Base-by-base conservation (phyloP, 192 early-diverging fungal genomes). In the Linnemannia hyalina region DNA sequence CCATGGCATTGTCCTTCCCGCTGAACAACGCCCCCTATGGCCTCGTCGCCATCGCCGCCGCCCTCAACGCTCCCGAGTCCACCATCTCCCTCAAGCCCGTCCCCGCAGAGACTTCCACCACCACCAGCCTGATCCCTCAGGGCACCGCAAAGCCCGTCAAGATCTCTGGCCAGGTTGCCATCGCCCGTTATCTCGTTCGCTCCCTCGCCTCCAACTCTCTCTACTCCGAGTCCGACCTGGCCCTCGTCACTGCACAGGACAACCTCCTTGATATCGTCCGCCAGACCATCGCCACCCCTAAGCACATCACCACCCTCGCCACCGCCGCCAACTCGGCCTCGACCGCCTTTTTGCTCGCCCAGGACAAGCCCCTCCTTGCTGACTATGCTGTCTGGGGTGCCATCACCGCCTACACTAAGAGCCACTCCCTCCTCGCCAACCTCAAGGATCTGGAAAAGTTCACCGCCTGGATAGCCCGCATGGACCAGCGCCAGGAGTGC, bases 351-450 rank as follows among this genome's bases (percentile, higher is more conserved):
- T 69, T 89, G 54, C 68, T 82, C 40, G 55, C 76, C 38, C 44
- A 81, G 35, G 88, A 80, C 16, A 73, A 89, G 60, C 88, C 84
- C 38, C 63, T 75, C 26, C 73, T 89, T 40, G 77, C 80, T 22
- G 88, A 89, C 77, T 87, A 82, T 52, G 88, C 88, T 4, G 75
- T 87, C 73, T 89, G 88, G 88, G 83, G 83, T 44, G 70, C 81
- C 20, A 84, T 89, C 57, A 85, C 80, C 29, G 83, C 88, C 70
- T 82, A 83, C 16, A 83, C 81, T 35, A 88, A 88, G 76, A 79
- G 73, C 60, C 81, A 80, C 70, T 82, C 80, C 0, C 54, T 80
- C 35, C 76, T 86, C 60, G 75, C 84, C 57, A 81, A 77, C 65
- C 71, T 86, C 35, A 86, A 88, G 70, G 80, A 82, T 49, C 57